Evolutionary conservation across 768 basidiomycete species (phyloP).

Genomic region (Boletales sp.): DNA sequence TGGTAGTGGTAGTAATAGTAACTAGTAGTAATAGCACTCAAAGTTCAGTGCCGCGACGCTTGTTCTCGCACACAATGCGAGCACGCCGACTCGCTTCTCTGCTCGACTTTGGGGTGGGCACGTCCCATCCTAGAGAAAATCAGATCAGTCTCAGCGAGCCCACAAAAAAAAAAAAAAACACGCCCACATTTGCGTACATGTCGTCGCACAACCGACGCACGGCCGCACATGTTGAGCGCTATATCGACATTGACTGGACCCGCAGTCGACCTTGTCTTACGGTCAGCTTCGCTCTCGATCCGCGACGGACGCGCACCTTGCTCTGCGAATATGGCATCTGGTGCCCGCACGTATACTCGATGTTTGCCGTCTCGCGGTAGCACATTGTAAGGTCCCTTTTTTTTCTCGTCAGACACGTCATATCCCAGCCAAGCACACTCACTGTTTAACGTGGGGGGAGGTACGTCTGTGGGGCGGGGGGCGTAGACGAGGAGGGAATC

Average conservation of each 20-base stretch:
- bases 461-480: too few relatives aligned
- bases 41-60: not conserved
- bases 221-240: slow-evolving; percentile 34
- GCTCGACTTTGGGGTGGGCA: slow-evolving; percentile 18
- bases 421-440: too few relatives aligned
- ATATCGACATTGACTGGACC: slow-evolving; percentile 39
- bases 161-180: slow-evolving; percentile 1
- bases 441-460: too few relatives aligned
- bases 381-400: slow-evolving; percentile 33
- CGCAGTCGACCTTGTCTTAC: slow-evolving; percentile 40
- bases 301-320: slow-evolving; percentile 18
- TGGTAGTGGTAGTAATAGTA: too few relatives aligned
- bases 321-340: slow-evolving; percentile 25
- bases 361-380: slow-evolving; percentile 38
- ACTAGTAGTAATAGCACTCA: too few relatives aligned
- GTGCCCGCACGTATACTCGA: slow-evolving; percentile 39
- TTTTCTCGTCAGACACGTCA: too few relatives aligned
- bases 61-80: slow-evolving; percentile 16
- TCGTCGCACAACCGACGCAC: slow-evolving; percentile 36
- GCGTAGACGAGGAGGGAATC: too few relatives aligned
- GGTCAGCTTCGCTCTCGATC: too few relatives aligned
- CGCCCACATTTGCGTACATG: slow-evolving; percentile 40
- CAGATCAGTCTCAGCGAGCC: not conserved
- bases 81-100: slow-evolving; percentile 17
- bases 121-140: slow-evolving; percentile 17